These are phyloP conservation scores for Hymenoscyphus salicellus DNA, from an alignment of 2,329 filamentous ascomycete genomes.

Conservation along the genomic window DNA sequence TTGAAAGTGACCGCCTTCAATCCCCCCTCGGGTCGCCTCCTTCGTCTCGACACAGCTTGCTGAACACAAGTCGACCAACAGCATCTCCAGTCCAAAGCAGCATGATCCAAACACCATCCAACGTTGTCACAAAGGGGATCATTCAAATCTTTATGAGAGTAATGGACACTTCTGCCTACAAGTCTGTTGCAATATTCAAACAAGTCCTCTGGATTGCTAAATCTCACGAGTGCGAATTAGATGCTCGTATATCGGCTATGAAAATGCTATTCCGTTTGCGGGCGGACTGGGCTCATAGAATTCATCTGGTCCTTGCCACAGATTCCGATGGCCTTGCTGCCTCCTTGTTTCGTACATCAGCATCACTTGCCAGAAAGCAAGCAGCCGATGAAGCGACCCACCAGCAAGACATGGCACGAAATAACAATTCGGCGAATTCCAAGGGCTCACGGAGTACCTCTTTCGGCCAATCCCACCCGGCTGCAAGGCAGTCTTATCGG, in stretches of 20 bases:
- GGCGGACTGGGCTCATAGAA: constrained; percentile 74
- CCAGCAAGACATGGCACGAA: constrained; percentile 37
- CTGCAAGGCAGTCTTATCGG: constrained; percentile 39
- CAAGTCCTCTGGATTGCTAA: constrained; percentile 62
- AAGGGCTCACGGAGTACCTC: constrained; percentile 36
- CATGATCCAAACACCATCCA: constrained; percentile 54
- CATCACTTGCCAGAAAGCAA: constrained; percentile 46
- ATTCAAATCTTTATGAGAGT: constrained; percentile 73
- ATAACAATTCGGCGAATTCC: constrained; percentile 36
- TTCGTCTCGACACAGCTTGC: constrained; percentile 28
- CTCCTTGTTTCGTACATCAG: constrained; percentile 63
- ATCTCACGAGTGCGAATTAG: constrained; percentile 57
- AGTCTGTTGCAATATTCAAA: constrained; percentile 61
- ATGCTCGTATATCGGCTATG: constrained; percentile 71
- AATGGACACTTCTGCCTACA: constrained; percentile 63
- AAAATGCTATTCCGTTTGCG: constrained; percentile 79
- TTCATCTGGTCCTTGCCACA: constrained; percentile 67
- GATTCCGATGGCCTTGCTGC: constrained; percentile 73
- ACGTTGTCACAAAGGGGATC: constrained; percentile 68
- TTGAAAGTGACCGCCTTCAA: constrained; percentile 46
- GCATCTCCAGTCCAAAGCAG: constrained; percentile 14
- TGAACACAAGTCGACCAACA: constrained; percentile 20
- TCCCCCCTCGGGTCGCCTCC: constrained; percentile 41
- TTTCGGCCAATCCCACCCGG: constrained; percentile 29
- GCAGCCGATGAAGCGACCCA: constrained; percentile 40